Conservation (phyloP, 306 rosid species). For the Potentilla sterilis region DNA sequence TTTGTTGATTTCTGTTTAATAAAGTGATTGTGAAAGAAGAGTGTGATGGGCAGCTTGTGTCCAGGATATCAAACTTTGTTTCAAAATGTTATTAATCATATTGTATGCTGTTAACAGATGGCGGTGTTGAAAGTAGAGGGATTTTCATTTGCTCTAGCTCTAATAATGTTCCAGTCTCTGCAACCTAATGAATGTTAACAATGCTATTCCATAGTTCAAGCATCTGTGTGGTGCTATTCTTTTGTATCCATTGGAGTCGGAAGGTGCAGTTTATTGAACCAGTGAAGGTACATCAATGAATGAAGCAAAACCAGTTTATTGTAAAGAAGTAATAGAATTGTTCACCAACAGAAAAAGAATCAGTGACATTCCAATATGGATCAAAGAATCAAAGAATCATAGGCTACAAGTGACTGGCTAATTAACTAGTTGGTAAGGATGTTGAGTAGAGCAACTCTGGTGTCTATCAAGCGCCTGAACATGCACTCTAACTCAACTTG, state of each 20-base stretch:
- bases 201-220: not conserved
- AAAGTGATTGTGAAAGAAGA: constrained; percentile 27
- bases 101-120: not conserved
- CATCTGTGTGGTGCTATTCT: not conserved
- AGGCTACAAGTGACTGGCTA: not conserved
- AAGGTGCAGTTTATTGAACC: not conserved
- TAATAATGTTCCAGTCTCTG: not conserved
- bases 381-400: constrained; percentile 1
- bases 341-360: not conserved
- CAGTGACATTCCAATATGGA: not conserved
- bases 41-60: constrained; percentile 14
- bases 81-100: not conserved
- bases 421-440: constrained; percentile 37
- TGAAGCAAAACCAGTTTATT: not conserved
- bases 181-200: not conserved
- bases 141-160: not conserved
- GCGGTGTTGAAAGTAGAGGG: not conserved
- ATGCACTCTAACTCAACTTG: constrained; percentile 53
- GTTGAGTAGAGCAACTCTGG: constrained; percentile 61
- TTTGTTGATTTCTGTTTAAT: constrained; percentile 30
- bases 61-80: constrained; percentile 1
- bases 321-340: not conserved
- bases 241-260: not conserved
- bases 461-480: constrained; percentile 63
- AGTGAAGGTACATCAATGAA: not conserved